phyloP scores from a whole-genome alignment of 768 basidiomycete species.

The Rhizopogon rudus region DNA sequence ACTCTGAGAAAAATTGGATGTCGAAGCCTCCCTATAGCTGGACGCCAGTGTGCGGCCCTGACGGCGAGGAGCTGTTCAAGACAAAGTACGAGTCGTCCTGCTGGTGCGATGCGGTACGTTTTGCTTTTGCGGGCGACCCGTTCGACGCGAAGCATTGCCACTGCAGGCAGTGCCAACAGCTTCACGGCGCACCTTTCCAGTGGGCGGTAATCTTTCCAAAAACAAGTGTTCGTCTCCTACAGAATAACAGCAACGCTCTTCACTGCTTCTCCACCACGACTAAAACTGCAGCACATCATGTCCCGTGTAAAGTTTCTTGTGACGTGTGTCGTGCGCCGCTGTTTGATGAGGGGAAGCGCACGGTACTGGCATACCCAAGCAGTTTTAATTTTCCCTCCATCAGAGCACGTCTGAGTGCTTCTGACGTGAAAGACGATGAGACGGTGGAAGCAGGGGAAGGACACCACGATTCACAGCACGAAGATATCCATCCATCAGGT shows the following conservation, averaged over 20 bases:
- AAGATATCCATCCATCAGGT: background rate
- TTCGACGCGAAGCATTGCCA: conserved; percentile 30
- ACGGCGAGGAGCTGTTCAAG: conserved; percentile 2
- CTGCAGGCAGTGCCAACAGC: conserved; percentile 25
- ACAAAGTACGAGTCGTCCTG: conserved; percentile 15
- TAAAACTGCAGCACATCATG: conserved; percentile 13
- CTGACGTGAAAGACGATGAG: background rate
- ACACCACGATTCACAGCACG: background rate
- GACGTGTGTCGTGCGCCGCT: conserved; percentile 25
- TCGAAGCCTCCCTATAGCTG: conserved; percentile 26
- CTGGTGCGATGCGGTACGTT: conserved; percentile 27
- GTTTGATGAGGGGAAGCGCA: conserved; percentile 29
- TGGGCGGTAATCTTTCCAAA: conserved; percentile 32
- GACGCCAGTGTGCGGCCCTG: conserved; percentile 14
- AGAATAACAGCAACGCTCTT: conserved; percentile 21
- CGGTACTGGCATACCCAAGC: conserved; percentile 26
- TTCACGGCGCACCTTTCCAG: conserved; percentile 29
- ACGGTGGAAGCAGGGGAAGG: background rate
- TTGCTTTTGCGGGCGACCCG: conserved; percentile 27
- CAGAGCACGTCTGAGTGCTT: background rate
- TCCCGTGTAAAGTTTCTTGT: conserved; percentile 30
- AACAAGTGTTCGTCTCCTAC: conserved; percentile 26
- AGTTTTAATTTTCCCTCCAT: conserved; percentile 20
- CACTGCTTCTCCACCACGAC: conserved; percentile 27
- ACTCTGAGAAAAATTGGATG: conserved; percentile 21